Percentiles rank a stretch among this genome's conserved stretches.
phyloP scores from a whole-genome alignment of 352 stramenopile species.

The Pythium myriotylum region DNA sequence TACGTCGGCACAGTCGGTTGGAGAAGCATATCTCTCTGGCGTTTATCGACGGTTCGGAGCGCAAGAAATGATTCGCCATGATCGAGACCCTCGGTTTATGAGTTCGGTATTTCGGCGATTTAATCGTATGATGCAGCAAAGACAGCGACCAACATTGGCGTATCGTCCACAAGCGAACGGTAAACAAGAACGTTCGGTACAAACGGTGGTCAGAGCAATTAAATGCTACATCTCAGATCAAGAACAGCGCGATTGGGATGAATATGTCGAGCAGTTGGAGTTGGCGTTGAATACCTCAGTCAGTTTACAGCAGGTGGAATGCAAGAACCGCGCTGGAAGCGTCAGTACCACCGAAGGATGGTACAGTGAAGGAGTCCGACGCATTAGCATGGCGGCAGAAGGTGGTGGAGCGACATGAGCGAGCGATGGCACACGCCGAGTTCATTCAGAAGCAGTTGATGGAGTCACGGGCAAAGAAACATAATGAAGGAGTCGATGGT shows the following conservation, averaged over 20 bases:
- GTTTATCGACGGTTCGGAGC: background rate
- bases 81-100: background rate
- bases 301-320: background rate
- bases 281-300: background rate
- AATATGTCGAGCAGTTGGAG: background rate
- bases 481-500: constrained; percentile 2
- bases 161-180: constrained; percentile 4
- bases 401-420: background rate
- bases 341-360: background rate
- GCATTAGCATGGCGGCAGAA: background rate
- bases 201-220: background rate
- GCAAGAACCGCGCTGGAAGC: background rate
- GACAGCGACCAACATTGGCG: background rate
- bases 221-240: background rate
- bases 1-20: background rate
- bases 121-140: background rate
- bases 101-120: background rate
- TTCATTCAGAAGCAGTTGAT: constrained; percentile 14
- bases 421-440: background rate
- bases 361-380: background rate
- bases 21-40: background rate
- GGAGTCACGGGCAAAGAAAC: background rate
- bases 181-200: background rate
- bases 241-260: background rate
- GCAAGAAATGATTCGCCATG: background rate